Evolutionary conservation across 2,329 filamentous ascomycete genomes (phyloP).

Genomic region (Claviceps digitariae): DNA sequence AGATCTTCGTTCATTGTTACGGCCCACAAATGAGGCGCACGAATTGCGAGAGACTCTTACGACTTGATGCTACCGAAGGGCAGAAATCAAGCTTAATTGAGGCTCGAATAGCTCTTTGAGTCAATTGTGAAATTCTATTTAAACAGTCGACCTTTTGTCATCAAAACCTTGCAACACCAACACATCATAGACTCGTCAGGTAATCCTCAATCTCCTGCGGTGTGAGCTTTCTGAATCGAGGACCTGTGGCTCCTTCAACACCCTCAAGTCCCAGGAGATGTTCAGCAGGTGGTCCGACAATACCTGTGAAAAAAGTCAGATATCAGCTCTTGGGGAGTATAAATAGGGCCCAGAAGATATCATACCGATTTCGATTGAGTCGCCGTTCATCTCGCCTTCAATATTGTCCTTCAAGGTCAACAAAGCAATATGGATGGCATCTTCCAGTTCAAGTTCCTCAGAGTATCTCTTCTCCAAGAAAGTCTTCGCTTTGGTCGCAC

Average conservation of each 20-base stretch:
- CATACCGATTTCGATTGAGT: conserved; percentile 94
- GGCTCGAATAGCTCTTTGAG: conserved; percentile 16
- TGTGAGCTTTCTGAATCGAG: conserved; percentile 84
- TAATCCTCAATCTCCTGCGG: conserved; percentile 99
- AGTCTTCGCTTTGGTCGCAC: conserved; percentile 94
- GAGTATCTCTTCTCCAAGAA: conserved; percentile 99
- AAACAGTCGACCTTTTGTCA: conserved; percentile 26
- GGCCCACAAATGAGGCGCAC: not conserved
- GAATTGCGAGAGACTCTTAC: not conserved
- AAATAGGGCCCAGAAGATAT: conserved; percentile 1
- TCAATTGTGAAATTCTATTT: conserved; percentile 28
- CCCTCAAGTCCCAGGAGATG: conserved; percentile 86
- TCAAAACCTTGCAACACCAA: conserved; percentile 10
- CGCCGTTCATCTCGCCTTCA: conserved; percentile 97
- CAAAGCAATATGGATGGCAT: conserved; percentile 95
- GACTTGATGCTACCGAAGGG: not conserved
- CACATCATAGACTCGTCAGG: conserved; percentile 80
- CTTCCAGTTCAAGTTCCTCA: conserved; percentile 90
- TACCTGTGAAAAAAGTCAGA: conserved; percentile 43
- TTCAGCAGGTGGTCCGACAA: conserved; percentile 87
- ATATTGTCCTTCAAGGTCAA: conserved; percentile 98
- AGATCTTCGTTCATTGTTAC: conserved; percentile 36
- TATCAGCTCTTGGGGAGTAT: not conserved
- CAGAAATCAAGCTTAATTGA: not conserved
- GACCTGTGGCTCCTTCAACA: conserved; percentile 70